Evolutionary conservation across 1,139 yeast species (phyloP).

Genomic region (Sugiyamaella sp.): DNA sequence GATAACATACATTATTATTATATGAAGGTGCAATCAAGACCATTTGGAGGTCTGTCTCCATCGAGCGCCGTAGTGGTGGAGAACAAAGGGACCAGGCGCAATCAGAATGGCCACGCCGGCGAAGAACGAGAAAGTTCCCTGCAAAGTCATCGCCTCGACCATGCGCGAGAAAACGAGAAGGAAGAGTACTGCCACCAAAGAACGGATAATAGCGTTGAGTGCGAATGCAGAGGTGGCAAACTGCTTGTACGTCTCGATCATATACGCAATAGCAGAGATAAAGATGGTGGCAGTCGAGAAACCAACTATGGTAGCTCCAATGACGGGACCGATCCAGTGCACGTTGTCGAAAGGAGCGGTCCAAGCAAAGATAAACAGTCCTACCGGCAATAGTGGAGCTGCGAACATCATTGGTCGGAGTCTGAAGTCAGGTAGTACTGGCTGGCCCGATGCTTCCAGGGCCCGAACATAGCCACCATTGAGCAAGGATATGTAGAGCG

Average conservation of each 20-base stretch:
- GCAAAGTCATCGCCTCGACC: constrained; percentile 23
- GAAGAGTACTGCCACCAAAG: constrained; percentile 32
- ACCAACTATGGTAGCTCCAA: constrained; percentile 76
- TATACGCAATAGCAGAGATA: constrained; percentile 68
- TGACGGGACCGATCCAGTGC: constrained; percentile 82
- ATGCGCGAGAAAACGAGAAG: constrained; percentile 21
- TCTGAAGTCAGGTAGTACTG: constrained; percentile 17
- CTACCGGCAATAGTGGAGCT: constrained; percentile 55
- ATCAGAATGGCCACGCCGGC: constrained; percentile 22
- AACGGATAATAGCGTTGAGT: constrained; percentile 54
- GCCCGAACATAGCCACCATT: constrained; percentile 12
- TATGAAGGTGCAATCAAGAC: constrained; percentile 6
- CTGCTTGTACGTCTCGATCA: constrained; percentile 74
- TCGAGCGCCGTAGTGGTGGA: constrained; percentile 18
- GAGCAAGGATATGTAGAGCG: background rate
- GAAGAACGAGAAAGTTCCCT: constrained; percentile 25
- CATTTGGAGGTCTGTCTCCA: constrained; percentile 24
- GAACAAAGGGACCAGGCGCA: constrained; percentile 25
- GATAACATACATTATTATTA: background rate
- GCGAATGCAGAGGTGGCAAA: constrained; percentile 61
- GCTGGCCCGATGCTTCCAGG: background rate
- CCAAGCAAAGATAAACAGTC: constrained; percentile 50
- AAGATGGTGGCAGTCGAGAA: constrained; percentile 72
- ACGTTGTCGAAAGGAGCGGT: constrained; percentile 50
- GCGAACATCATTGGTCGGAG: constrained; percentile 39